These are phyloP conservation scores for Blastobotrys peoriensis DNA, from an alignment of 805 yeast genomes.

Conservation along the genomic window DNA sequence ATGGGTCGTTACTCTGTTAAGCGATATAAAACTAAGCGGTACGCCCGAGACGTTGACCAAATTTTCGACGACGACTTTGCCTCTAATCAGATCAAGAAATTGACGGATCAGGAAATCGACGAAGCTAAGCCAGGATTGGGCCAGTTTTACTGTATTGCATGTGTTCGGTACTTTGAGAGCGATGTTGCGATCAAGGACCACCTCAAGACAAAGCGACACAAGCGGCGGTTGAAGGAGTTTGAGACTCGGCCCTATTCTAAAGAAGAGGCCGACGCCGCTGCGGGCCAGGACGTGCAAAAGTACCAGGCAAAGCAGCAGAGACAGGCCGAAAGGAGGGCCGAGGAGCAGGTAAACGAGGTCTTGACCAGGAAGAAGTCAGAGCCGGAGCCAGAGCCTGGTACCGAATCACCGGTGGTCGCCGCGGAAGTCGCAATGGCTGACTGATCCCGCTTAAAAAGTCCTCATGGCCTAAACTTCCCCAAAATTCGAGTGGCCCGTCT, in stretches of 20 bases:
- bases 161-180: slow-evolving; percentile 86
- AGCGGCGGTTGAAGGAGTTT: slow-evolving; percentile 74
- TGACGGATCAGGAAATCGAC: slow-evolving; percentile 72
- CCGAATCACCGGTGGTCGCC: too few relatives aligned
- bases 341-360: slow-evolving; percentile 8
- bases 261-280: slow-evolving; percentile 86
- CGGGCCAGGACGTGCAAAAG: slow-evolving; percentile 67
- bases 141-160: slow-evolving; percentile 88
- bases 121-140: slow-evolving; percentile 92
- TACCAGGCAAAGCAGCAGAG: slow-evolving; percentile 47
- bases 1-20: slow-evolving; percentile 88
- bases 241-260: slow-evolving; percentile 77
- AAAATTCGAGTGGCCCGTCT: slow-evolving; percentile 54
- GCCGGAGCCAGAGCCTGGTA: not conserved
- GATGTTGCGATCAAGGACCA: slow-evolving; percentile 69
- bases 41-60: slow-evolving; percentile 61
- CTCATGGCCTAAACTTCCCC: slow-evolving; percentile 45
- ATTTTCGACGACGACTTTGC: slow-evolving; percentile 67
- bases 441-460: too few relatives aligned
- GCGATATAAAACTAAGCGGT: slow-evolving; percentile 65
- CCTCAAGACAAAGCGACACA: slow-evolving; percentile 70
- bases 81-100: slow-evolving; percentile 50
- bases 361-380: slow-evolving; percentile 6
- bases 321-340: slow-evolving; percentile 18
- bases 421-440: too few relatives aligned